Base-by-base conservation (phyloP, 202 grass and related monocot genomes). In the Setaria viridis region DNA sequence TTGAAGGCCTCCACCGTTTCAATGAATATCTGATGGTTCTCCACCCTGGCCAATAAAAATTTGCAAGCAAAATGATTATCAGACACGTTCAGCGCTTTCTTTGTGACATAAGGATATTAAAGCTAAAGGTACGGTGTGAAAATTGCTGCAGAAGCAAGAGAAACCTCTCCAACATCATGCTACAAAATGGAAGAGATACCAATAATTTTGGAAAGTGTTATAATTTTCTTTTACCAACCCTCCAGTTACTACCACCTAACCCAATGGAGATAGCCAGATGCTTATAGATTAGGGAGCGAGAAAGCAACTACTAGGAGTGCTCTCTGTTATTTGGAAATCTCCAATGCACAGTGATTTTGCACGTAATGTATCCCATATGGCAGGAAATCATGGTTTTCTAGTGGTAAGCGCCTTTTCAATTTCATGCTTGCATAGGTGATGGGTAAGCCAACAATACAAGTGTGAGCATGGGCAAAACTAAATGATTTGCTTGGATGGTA, bases 21-120 rank as follows among this genome's bases (percentile, higher is more conserved):
- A 4, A 93, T 72, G 34, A 67, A 90, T 88, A 93, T 85, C 43
- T 86, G 85, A 67, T 87, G 85, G 17, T 63, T 51, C 15, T 76
- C 82, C 71, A 80, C n/a, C 83, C 91, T 93, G 75, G 55, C 35
- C 42, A 85, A 82, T 30, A 55, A 48, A 87, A 80, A 51, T 15
- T 30, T 56, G 43, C 46, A 68, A 78, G 72, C 53, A 30, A 55
- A 73, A 76, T 78, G 10, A 37, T 63, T 72, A 86, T 13, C 4
- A 75, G 48, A 70, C 11, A 66, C 7, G 19, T 3, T 33, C 34
- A 29, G 11, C 43, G 51, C 2, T 74, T 53, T 68, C 58, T 68
- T 77, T 30, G n/a, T 45, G 33, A 60, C 32, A 15, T 45, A 30
- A 42, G 14, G 62, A 62, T 30, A 43, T 35, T 35, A 69, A 81